Base-by-base conservation (phyloP, 192 early-diverging fungal species). In the Coemansia sp. region DNA sequence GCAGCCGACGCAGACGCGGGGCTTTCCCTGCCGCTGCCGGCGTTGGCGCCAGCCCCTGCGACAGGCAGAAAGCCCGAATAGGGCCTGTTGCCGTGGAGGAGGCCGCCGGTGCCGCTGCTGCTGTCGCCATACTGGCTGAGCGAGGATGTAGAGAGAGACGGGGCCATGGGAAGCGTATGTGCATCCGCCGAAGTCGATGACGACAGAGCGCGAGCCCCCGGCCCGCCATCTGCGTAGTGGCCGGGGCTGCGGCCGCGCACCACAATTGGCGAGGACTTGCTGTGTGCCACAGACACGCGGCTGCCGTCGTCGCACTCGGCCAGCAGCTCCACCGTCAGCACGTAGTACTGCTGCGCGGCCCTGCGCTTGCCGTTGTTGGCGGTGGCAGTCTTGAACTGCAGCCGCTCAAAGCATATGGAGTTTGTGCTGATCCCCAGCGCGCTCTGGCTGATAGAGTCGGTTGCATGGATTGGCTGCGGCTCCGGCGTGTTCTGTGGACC, bases 301-400 rank as follows among this genome's bases (percentile, higher is more conserved):
- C 61, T 58, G 42, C 87, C 88, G 34, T 84, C 84, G 15, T 84
- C 86, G 31, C 83, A 85, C 53, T 89, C 85, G n/a, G 87, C 95
- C 70, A 84, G 90, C 23, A 97, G 81, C 65, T 93, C 90, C 1
- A 94, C 87, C 25, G 85, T 71, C 40, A 97, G 83, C n/a, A 88
- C 84, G 66, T 95, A 95, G 79, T 95, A 96, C 70, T 98, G 96
- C 74, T 98, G 96, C 12, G 95, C 93, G 15, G 92, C 93, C 21
- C 93, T 83, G 46, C 95, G 87, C 74, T 94, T 94, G 55, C 93
- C 93, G 66, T 95, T 97, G 76, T 97, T 98, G 26, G 93, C 93
- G 0, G 96, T 98, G 21, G 95, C 95, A 0, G 91, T 90, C 68
- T 97, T 97, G 88, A 98, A 98, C 82, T 98, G 96, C 39, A 98